Evolutionary conservation across 345 rosid species (phyloP), one percentile per base, ranked within the genome.

Genomic region (Erodium maritimum): DNA sequence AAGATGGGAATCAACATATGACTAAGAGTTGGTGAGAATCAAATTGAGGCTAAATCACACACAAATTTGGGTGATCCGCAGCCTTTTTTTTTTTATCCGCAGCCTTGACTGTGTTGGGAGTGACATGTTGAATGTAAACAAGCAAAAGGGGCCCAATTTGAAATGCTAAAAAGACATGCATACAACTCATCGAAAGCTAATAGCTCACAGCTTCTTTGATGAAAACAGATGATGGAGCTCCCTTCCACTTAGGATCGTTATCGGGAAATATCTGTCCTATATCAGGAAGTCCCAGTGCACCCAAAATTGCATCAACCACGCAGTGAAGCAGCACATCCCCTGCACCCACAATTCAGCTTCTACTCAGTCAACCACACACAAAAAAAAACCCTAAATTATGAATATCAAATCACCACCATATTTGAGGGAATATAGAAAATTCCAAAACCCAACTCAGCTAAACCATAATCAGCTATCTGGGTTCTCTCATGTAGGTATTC

Each of bases 281-380:
- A 80, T 93, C 99, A 52, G 99, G 99, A 46, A 93, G 84, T 23
- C 99, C 96, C 64, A 93, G 56, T 1, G 99, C 99, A 42, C 97
- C 97, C 81, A 93, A 62, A 66, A 93, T 85, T 18, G 99, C 96
- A 85, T 89, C 97, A 67, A 93, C 99, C 42, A 89, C 96, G 70
- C 99, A 93, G 69, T 89, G 97, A 42, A 93, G 91, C 71, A 93
- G 72, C 75, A 93, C 97, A 81, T 93, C 99, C 37, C 99, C 99
- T 93, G 70, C 81, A 77, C 61, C 24, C 50, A 45, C 67, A 55
- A 55, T 7, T 29, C 34, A 29, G 8, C 34, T 29, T 29, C n/a
- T n/a, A n/a, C 3, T 29, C 8, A 3, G 34, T 29, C 8, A 29
- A 29, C 8, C 34, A 29, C 34, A 3, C 6, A 37, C 46, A 37